phyloP scores from a whole-genome alignment of 2,329 filamentous ascomycete genomes.

The Eutypella sp. region DNA sequence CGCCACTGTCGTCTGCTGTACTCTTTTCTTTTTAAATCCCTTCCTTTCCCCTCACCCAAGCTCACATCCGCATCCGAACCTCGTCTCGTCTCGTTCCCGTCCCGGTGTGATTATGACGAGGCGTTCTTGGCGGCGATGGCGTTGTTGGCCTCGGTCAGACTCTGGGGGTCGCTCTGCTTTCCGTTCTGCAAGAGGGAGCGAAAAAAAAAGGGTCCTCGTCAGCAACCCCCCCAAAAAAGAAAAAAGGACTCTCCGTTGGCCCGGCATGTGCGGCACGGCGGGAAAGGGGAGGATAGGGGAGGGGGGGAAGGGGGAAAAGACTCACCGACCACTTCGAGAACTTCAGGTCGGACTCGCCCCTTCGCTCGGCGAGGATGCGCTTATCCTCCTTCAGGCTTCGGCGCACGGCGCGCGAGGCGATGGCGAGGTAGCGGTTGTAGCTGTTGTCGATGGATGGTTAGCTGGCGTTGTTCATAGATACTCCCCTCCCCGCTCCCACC shows the following conservation, averaged over 20 bases:
- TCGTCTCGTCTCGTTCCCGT: constrained; percentile 1
- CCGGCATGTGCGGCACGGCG: too few relatives aligned
- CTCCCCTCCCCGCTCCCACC: not conserved
- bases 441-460: constrained; percentile 43
- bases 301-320: too few relatives aligned
- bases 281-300: too few relatives aligned
- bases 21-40: not conserved
- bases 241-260: too few relatives aligned
- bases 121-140: constrained; percentile 32
- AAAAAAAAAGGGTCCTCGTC: constrained; percentile 27
- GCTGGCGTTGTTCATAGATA: too few relatives aligned
- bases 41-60: constrained; percentile 5
- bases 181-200: constrained; percentile 64
- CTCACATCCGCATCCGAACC: too few relatives aligned
- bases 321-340: constrained; percentile 96
- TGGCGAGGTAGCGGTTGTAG: constrained; percentile 99
- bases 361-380: constrained; percentile 79
- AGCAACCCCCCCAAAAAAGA: too few relatives aligned
- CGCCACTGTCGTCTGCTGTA: too few relatives aligned
- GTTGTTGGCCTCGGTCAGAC: constrained; percentile 56
- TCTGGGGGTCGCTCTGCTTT: constrained; percentile 86
- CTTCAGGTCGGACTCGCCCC: constrained; percentile 82
- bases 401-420: constrained; percentile 92
- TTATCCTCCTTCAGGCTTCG: constrained; percentile 95
- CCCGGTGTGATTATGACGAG: constrained; percentile 25